These are phyloP conservation scores for Trametes sanguinea DNA, from an alignment of 768 basidiomycete genomes.

Conservation along the genomic window DNA sequence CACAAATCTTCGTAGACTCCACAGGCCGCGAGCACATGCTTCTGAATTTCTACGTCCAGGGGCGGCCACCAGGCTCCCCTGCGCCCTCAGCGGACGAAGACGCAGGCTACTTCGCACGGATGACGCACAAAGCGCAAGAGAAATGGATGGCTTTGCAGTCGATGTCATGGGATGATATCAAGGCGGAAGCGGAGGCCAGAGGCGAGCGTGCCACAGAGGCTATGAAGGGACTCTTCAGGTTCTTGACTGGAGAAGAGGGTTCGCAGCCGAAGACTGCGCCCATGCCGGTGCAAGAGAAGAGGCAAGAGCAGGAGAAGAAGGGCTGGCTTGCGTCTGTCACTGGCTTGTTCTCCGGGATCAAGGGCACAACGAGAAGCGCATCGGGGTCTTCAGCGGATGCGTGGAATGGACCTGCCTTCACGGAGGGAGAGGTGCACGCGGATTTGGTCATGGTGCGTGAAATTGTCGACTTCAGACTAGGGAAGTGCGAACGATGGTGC, in stretches of 20 bases:
- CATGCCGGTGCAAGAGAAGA: constrained; percentile 34
- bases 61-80: constrained; percentile 46
- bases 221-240: constrained; percentile 63
- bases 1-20: constrained; percentile 73
- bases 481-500: neutral
- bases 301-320: constrained; percentile 35
- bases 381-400: constrained; percentile 34
- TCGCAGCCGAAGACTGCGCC: constrained; percentile 36
- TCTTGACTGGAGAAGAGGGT: constrained; percentile 65
- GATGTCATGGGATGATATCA: constrained; percentile 57
- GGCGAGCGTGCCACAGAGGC: constrained; percentile 45
- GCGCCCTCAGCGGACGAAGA: constrained; percentile 22
- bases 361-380: constrained; percentile 40
- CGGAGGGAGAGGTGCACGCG: constrained; percentile 81
- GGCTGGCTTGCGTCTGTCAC: constrained; percentile 54
- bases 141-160: constrained; percentile 45
- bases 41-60: constrained; percentile 80
- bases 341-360: constrained; percentile 69
- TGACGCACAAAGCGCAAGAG: constrained; percentile 45
- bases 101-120: constrained; percentile 47
- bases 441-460: constrained; percentile 68
- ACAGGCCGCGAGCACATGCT: constrained; percentile 81
- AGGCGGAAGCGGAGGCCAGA: constrained; percentile 48
- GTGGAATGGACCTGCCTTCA: constrained; percentile 48
- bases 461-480: no score